Base-by-base conservation (phyloP, 441 rosid genomes). In the Jatropha podagrica region DNA sequence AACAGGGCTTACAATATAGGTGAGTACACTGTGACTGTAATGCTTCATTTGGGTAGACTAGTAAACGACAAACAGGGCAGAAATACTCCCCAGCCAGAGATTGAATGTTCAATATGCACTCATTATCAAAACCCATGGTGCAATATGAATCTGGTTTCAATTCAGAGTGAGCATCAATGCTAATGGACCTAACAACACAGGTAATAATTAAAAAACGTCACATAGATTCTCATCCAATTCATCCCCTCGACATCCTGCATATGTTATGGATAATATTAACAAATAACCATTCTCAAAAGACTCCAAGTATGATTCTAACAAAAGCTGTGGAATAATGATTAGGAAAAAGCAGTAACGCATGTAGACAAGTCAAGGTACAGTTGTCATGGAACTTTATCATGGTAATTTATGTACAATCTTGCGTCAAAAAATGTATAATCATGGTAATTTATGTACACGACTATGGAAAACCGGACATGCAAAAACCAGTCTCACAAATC, bases 1-100 rank as follows among this genome's bases (percentile, higher is more conserved):
- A 81, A 69, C 98, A 93, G 7, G 92, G 92, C 63, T 89, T 91
- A 80, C 97, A 93, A 61, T 87, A 93, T 5, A 93, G 75, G 71
- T 92, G 97, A 74, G 94, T 88, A 77, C 97, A 92, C 75, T 87
- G 92, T 5, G 96, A 87, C 84, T 89, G 97, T 12, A 92, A 77
- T 13, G 96, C 96, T 85, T 92, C 97, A 78, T 83, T 85, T 18
- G 97, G 97, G 79, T 86, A 84, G 49, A 92, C 88, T 14, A 92
- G 91, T 69, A 89, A 58, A 10, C 93, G 92, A 75, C 97, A 92
- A 61, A 92, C 92, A 10, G 97, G 91, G 70, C 97, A 92, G 73
- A 92, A 92, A 77, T 85, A 92, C 84, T 92, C 97, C 41, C 93
- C 93, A 10, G 94, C 82, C 15, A 92, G 82, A 67, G 91, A 86